Percentiles rank a stretch among this genome's conserved stretches.
Evolutionary conservation across 2,329 filamentous ascomycete genomes (phyloP).

Genomic region (Cladosporium colombiae): DNA sequence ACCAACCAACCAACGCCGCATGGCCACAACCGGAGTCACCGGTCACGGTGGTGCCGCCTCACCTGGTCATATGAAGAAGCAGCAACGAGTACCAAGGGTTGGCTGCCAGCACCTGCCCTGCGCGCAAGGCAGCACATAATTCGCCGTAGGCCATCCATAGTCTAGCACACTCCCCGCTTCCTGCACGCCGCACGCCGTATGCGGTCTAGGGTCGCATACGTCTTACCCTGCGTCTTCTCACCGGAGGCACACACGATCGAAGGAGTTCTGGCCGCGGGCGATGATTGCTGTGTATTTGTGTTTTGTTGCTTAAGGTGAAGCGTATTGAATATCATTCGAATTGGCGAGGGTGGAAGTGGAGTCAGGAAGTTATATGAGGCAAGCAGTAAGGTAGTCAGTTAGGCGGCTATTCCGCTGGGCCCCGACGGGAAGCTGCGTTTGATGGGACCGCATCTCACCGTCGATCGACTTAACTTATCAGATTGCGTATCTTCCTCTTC

Average conservation of each 20-base stretch:
- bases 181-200: slow-evolving; percentile 1
- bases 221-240: slow-evolving; percentile 6
- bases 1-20: not conserved
- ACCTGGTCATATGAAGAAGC: slow-evolving; percentile 3
- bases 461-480: not conserved
- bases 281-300: not conserved
- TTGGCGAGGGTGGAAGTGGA: not conserved
- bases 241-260: not conserved
- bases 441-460: not conserved
- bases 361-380: not conserved
- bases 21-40: slow-evolving; percentile 5
- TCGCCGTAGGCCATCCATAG: not conserved
- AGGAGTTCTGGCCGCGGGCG: not conserved
- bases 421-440: not conserved
- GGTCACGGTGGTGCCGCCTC: slow-evolving; percentile 10
- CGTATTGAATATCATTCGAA: not conserved
- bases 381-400: not conserved
- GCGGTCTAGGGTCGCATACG: slow-evolving; percentile 5
- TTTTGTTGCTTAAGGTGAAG: not conserved
- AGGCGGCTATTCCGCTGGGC: not conserved
- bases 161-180: slow-evolving; percentile 4
- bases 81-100: slow-evolving; percentile 5
- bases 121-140: not conserved
- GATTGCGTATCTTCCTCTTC: not conserved
- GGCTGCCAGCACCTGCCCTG: slow-evolving; percentile 7